Evolutionary conservation across 2,329 filamentous ascomycete genomes (phyloP), one percentile per base, ranked within the genome.

Genomic region (Epichloe uncinata): DNA sequence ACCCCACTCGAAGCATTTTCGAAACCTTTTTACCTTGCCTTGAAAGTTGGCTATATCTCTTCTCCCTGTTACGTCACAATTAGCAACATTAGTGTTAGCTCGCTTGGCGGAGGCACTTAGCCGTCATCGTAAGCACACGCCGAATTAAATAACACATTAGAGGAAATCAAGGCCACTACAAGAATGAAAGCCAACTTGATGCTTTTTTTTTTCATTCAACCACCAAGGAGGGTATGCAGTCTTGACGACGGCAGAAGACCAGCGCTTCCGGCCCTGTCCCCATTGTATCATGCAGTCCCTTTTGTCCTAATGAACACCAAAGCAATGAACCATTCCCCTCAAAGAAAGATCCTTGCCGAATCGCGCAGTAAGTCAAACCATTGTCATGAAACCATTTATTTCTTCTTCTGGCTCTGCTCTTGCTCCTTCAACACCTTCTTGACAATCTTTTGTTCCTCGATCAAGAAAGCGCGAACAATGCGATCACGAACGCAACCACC

Each of bases 391-490:
- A 50, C 49, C 74, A 59, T 77, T 81, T 86, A 81, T 76, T 81
- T 81, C 77, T 81, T 81, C 73, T 78, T 82, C 65, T 76, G 71
- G 66, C 74, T 69, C 67, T 72, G 85, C 79, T 87, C 85, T 78
- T 95, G 87, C 81, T 97, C 91, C 86, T 96, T 96, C 72, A 97
- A 82, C 66, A 98, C 93, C 87, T 98, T 98, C 89, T 98, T 98
- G 75, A 98, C 93, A 66, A 98, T 97, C 87, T 98, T 98, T 82
- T 98, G 93, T 84, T 98, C 93, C 81, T 98, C 94, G 61, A 98
- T 97, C 72, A 98, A 78, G 85, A 98, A 98, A 58, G 93, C 93
- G 64, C 93, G 88, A 63, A 96, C 88, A 63, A 98, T 87, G 65
- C 93, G 86, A 79, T 98, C 93, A 74, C 91, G 90, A 63, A 98